Conservation (phyloP, 2,329 filamentous ascomycete genomes). For the Fusarium sp. region DNA sequence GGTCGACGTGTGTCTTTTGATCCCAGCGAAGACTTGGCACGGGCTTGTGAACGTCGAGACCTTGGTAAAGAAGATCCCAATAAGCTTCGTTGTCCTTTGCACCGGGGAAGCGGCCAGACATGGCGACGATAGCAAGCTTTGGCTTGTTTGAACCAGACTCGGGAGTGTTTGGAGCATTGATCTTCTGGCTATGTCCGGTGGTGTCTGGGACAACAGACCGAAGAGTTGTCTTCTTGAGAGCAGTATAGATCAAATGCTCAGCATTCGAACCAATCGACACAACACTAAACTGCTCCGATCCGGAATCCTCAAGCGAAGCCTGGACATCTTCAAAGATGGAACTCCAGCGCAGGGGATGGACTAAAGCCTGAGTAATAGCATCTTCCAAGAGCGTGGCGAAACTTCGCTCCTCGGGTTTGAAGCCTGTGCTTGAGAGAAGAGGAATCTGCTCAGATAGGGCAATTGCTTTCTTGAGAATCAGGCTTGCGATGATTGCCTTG, state of each 20-base stretch:
- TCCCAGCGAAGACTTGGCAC: slow-evolving; percentile 52
- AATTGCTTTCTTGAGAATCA: slow-evolving; percentile 4
- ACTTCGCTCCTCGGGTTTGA: slow-evolving; percentile 17
- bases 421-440: slow-evolving; percentile 11
- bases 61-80: slow-evolving; percentile 73
- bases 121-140: slow-evolving; percentile 68
- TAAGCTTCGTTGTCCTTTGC: slow-evolving; percentile 69
- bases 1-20: slow-evolving; percentile 53
- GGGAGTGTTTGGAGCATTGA: fast-evolving
- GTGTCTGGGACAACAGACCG: slow-evolving; percentile 14
- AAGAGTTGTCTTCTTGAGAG: slow-evolving; percentile 31
- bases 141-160: slow-evolving; percentile 9
- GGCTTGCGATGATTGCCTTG: not conserved
- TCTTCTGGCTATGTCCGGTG: fast-evolving
- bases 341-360: slow-evolving; percentile 29
- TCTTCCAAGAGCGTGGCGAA: slow-evolving; percentile 27
- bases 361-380: slow-evolving; percentile 17
- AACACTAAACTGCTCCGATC: slow-evolving; percentile 10
- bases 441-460: slow-evolving; percentile 7
- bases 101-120: slow-evolving; percentile 72
- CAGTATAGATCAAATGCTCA: slow-evolving; percentile 36
- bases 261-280: slow-evolving; percentile 21
- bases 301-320: not conserved
- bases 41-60: slow-evolving; percentile 70
- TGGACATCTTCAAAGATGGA: slow-evolving; percentile 21